Percentiles rank a stretch among this genome's conserved stretches.
phyloP scores from a whole-genome alignment of 345 rosid species.

The Salix koriyanagi region DNA sequence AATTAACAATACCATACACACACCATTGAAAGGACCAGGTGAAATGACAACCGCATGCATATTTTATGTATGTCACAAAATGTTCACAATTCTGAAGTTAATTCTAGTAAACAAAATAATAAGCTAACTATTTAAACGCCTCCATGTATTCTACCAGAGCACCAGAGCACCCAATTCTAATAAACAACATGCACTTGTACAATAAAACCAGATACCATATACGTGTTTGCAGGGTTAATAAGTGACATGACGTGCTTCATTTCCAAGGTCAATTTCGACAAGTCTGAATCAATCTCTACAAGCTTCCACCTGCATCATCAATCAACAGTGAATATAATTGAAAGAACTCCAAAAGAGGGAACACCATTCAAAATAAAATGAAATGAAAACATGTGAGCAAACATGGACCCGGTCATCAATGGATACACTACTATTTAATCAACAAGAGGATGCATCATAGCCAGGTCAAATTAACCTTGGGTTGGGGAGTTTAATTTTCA shows the following conservation, averaged over 20 bases:
- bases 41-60: neutral
- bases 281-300: conserved; percentile 79
- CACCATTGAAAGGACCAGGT: neutral
- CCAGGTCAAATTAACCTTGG: neutral
- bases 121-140: neutral
- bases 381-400: neutral
- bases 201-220: conserved; percentile 53
- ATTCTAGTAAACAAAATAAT: conserved; percentile 9
- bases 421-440: no score
- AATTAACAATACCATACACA: neutral
- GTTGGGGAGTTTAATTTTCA: no score
- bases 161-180: neutral
- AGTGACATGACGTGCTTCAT: conserved; percentile 74
- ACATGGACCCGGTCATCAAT: no score
- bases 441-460: no score
- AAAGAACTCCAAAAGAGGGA: conserved; percentile 4
- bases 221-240: conserved; percentile 80
- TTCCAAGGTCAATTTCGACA: conserved; percentile 59
- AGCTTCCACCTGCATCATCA: conserved; percentile 79
- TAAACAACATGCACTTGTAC: neutral
- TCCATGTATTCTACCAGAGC: conserved; percentile 11
- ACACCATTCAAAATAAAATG: neutral
- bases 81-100: neutral
- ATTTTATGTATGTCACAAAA: neutral
- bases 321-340: conserved; percentile 6